Base-by-base conservation (phyloP, 2,329 filamentous ascomycete species). In the Parasarocladium wereldwijsianum region DNA sequence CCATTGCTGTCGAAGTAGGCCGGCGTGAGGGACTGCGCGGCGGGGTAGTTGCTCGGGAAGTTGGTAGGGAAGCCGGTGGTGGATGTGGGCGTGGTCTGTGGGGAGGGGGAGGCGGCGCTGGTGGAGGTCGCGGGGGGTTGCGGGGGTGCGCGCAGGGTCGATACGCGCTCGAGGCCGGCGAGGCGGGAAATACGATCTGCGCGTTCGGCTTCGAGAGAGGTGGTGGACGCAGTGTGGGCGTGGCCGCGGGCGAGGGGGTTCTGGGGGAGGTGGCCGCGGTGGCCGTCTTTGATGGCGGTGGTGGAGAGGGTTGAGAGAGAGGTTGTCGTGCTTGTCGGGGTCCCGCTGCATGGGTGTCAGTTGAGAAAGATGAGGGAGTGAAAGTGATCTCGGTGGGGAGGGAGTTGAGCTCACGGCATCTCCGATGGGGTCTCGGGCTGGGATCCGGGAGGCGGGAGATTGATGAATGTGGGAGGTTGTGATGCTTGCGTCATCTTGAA, bases 141-240 rank as follows among this genome's bases (percentile, higher is more conserved):
- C 35, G 55, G 45, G 8, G 57, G 52, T 17, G 70, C 62, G 37
- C 81, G 76, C 24, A 78, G 66, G n/a, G 83, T 81, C 11, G 80
- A 76, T 34, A 94, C 76, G 33, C 82, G 75, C 51, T 93, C 85
- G 21, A 94, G 70, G n/a, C 87, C 87, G 9, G 86, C 82, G 14
- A 94, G 74, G 29, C 87, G 85, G 24, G 85, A 93, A 54, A 96
- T 94, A 45, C 87, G 85, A 55, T 94, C 86, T 38, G 84, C 85
- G 42, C 86, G 83, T 54, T 93, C 86, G 38, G 85, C 85, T 45
- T 93, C 86, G 36, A 90, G 74, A 44, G 78, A 87, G 40, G 70
- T 78, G 32, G 71, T 70, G 6, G 70, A 54, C 40, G 66, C 59
- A 42, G 69, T 63, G 46, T 73, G 62, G 44, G 72, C 55, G 50